Base-by-base conservation (phyloP, 371 early-diverging fungal species). In the Fennellomyces sp. region DNA sequence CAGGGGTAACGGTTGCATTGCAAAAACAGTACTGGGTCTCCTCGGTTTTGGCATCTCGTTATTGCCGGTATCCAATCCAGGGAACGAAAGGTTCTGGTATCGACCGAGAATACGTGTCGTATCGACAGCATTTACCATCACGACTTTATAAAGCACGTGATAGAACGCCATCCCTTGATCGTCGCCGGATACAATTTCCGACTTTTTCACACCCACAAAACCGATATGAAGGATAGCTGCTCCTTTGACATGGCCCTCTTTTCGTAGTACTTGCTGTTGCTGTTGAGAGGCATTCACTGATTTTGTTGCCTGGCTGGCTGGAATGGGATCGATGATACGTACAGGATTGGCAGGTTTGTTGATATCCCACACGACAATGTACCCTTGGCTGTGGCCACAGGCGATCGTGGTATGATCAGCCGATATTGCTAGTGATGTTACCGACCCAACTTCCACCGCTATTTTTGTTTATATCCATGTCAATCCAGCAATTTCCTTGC, bases 131-230 rank as follows among this genome's bases (percentile, higher is more conserved):
- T 85, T 88, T 12, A 93, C 81, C 81, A 91, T 79, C 57, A 89
- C 75, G 5, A 90, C 80, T 47, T 84, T 85, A 60, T 88, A 83
- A 5, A 89, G 66, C 10, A 84, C 65, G 61, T 93, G 93, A 60
- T 87, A 85, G 67, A 91, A 93, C 0, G 88, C 87, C 78, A 86
- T 84, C 5, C 91, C 91, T 76, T 85, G 81, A 60, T 90, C 84
- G 53, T 93, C 92, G 1, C 83, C 89, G 1, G 89, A 88, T 13
- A 91, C 84, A 31, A 93, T 77, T 6, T 87, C 90, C 11, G 82
- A 75, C 54, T 82, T 76, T 54, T 84, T 84, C 28, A 82, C 80
- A 6, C 89, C 88, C 15, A 88, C 81, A 72, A 91, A 91, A 0
- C 83, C 83, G 55, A 92, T 66, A 65, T 90, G 88, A 25, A 89